Evolutionary conservation across 441 rosid species (phyloP).

Genomic region (Mallotus japonicus): DNA sequence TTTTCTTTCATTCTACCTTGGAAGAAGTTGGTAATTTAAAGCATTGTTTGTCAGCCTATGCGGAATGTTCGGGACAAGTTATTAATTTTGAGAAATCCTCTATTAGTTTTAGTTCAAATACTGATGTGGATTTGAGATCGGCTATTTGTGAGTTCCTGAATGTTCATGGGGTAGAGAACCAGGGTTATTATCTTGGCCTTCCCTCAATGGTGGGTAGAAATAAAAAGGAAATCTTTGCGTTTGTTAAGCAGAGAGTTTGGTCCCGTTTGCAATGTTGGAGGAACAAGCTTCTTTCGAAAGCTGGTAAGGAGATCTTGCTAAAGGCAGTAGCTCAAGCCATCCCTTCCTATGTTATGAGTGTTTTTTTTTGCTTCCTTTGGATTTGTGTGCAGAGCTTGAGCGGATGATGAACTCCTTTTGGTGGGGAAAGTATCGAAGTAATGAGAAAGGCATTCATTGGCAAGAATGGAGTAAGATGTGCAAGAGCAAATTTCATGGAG

Average conservation of each 20-base stretch:
- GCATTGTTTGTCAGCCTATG: background rate
- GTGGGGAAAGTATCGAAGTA: background rate
- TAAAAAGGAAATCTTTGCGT: background rate
- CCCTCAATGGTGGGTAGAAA: background rate
- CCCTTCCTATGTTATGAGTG: background rate
- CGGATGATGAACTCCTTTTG: background rate
- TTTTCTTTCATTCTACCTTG: background rate
- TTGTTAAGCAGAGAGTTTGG: background rate
- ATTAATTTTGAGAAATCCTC: background rate
- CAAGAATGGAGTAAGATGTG: too few relatives aligned
- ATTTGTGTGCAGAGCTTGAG: background rate
- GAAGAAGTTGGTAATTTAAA: background rate
- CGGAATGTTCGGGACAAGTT: background rate
- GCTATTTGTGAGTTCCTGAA: background rate
- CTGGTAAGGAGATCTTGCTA: background rate
- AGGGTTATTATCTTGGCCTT: background rate
- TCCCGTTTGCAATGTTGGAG: background rate
- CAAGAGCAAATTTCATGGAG: background rate
- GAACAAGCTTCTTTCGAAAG: background rate
- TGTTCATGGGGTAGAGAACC: background rate
- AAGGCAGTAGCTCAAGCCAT: background rate
- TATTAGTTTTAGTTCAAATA: background rate
- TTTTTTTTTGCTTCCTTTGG: background rate
- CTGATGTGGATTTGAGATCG: background rate
- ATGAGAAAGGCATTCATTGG: background rate